These are phyloP conservation scores for Pterocarpus macrocarpus DNA, from an alignment of 306 rosid genomes.

Conservation along the genomic window DNA sequence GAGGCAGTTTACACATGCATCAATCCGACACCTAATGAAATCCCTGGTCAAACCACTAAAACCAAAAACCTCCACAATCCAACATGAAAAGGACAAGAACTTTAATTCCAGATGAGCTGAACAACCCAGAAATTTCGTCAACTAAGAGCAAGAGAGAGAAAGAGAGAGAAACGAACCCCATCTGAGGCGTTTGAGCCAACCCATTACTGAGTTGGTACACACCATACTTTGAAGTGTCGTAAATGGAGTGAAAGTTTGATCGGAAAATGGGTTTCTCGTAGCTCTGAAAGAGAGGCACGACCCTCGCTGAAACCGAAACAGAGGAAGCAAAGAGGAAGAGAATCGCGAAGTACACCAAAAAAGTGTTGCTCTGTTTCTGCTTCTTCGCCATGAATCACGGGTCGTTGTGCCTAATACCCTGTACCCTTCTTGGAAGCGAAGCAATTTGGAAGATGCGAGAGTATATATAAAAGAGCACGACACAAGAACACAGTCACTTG, in stretches of 20 bases:
- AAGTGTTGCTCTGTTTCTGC: slow-evolving; percentile 40
- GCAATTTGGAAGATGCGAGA: neutral
- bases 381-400: slow-evolving; percentile 59
- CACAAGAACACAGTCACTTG: no score
- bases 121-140: neutral
- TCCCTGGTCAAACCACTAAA: neutral
- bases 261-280: slow-evolving; percentile 59
- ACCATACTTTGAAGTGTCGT: slow-evolving; percentile 88
- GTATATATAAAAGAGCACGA: no score
- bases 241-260: slow-evolving; percentile 62
- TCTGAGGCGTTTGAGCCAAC: slow-evolving; percentile 90
- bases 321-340: slow-evolving; percentile 48
- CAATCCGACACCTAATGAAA: neutral
- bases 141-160: neutral
- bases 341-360: slow-evolving; percentile 38
- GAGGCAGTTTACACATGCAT: neutral
- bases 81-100: neutral
- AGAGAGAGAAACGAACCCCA: slow-evolving; percentile 73
- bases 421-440: neutral
- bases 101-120: neutral
- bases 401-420: neutral
- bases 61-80: neutral
- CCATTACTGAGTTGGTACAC: slow-evolving; percentile 75
- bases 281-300: slow-evolving; percentile 59
- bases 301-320: slow-evolving; percentile 52